Percentiles rank a stretch among this genome's conserved stretches.
Evolutionary conservation across 768 basidiomycete species (phyloP).

Genomic region (Podaxis sp.): DNA sequence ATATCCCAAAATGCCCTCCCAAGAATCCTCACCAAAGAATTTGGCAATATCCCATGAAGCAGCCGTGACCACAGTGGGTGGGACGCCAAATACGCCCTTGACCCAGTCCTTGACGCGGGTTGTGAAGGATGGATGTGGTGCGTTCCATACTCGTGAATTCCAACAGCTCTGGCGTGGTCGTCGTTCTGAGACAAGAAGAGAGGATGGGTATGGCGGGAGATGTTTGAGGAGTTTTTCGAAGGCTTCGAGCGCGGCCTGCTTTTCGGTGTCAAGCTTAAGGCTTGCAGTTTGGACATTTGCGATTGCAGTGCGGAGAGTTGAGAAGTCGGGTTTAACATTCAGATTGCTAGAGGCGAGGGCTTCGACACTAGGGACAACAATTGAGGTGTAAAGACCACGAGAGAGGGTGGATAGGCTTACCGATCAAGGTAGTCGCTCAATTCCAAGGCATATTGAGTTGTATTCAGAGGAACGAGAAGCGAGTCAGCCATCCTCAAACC

Average conservation of each 20-base stretch:
- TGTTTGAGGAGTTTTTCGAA: conserved; percentile 46
- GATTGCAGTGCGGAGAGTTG: conserved; percentile 45
- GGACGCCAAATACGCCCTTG: conserved; percentile 37
- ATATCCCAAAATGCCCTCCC: conserved; percentile 1
- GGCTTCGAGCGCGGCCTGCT: conserved; percentile 48
- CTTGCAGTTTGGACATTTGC: conserved; percentile 48
- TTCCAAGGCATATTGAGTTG: conserved; percentile 72
- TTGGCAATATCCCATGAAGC: conserved; percentile 15
- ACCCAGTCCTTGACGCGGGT: conserved; percentile 31
- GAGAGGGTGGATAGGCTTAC: conserved; percentile 33
- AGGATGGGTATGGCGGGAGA: conserved; percentile 23
- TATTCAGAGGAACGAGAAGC: conserved; percentile 70
- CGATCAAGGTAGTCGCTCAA: conserved; percentile 58
- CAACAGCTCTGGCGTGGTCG: conserved; percentile 24
- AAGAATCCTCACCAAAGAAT: conserved; percentile 9
- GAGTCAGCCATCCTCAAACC: conserved; percentile 62
- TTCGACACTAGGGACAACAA: conserved; percentile 43
- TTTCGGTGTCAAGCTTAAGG: conserved; percentile 56
- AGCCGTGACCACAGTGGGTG: conserved; percentile 26
- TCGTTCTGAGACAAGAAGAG: conserved; percentile 11
- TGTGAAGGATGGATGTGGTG: conserved; percentile 17
- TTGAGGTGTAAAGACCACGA: background rate
- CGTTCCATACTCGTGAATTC: conserved; percentile 12
- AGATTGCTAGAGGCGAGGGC: conserved; percentile 30
- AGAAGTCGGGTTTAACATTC: conserved; percentile 33